Evolutionary conservation across 1,284 basidiomycete genomes (phyloP), one percentile per base, ranked within the genome.

Genomic region (Heterobasidion parviporum): DNA sequence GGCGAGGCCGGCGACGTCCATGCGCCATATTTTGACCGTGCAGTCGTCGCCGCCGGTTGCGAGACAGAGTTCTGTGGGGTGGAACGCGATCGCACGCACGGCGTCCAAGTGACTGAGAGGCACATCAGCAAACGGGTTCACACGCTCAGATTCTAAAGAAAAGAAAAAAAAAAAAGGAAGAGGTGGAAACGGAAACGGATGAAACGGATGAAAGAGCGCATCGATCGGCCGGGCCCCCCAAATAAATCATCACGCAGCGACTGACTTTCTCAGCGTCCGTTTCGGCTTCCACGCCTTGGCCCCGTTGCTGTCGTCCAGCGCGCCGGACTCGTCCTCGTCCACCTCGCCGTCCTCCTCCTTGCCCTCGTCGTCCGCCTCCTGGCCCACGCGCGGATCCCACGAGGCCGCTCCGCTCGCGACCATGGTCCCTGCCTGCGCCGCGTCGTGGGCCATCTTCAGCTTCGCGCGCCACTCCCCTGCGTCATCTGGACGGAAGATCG

Each of bases 21-120:
- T 81, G 60, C 89, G 80, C 96, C 96, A 99, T 59, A 98, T 84
- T 72, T 98, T 99, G 62, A 99, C 87, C 12, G 94, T 96, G 68
- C 84, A 91, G 68, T 99, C 97, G 70, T 98, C 95, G 44, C 93
- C 92, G 43, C 90, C 96, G 46, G 92, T 94, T 9, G 92, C 93
- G 47, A 98, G 74, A 59, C 87, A 85, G 52, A 93, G 72, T 61
- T 93, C 89, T 35, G 76, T 86, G 0, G 88, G 89, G 67, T 94
- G 89, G 77, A 97, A 96, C 0, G 89, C 85, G 26, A 98, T 77
- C 9, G 92, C 87, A 51, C 94, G 85, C 38, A 98, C 94, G 32
- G 92, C 85, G 70, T 98, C 96, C 60, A 98, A 77, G 70, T 99
- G 96, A 70, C 93, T 95, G 64, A 62, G 56, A 60, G 53, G 50